Evolutionary conservation across 768 basidiomycete genomes (phyloP).

Genomic region (Piloderma croceum): DNA sequence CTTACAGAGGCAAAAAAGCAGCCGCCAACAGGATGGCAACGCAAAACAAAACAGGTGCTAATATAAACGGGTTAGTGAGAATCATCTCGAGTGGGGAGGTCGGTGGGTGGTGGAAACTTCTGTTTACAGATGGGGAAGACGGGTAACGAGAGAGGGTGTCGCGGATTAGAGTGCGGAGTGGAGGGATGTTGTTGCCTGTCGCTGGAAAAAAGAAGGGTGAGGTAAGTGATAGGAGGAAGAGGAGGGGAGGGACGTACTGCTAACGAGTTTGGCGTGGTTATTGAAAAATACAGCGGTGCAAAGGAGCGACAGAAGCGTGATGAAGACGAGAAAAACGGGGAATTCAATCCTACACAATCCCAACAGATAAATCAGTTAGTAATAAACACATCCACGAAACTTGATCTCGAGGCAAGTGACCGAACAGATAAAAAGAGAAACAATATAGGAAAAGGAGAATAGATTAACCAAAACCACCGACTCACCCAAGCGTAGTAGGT

Average conservation of each 20-base stretch:
- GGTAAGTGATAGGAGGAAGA: neutral
- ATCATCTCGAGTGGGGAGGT: conserved; percentile 33
- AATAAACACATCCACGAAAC: neutral
- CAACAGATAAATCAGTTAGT: conserved; percentile 12
- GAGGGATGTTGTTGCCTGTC: conserved; percentile 58
- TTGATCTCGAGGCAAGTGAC: no score
- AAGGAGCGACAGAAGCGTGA: conserved; percentile 53
- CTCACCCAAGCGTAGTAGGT: conserved; percentile 36
- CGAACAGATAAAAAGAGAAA: no score
- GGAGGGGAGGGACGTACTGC: conserved; percentile 38
- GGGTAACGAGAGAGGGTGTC: conserved; percentile 34
- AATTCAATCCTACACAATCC: conserved; percentile 62
- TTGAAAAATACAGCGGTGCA: conserved; percentile 52
- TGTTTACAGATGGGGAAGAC: conserved; percentile 26
- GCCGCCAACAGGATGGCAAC: conserved; percentile 49
- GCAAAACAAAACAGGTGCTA: conserved; percentile 58
- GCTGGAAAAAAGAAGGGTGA: conserved; percentile 29
- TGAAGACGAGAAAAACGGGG: conserved; percentile 50
- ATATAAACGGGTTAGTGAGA: conserved; percentile 70
- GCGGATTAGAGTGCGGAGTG: conserved; percentile 43
- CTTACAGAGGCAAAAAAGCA: conserved; percentile 53
- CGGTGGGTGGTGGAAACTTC: conserved; percentile 30
- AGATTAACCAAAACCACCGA: conserved; percentile 3
- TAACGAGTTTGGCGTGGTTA: conserved; percentile 62
- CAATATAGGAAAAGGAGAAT: no score